Conservation (phyloP, 2,329 filamentous ascomycete genomes). For the Nemania bipapillata region DNA sequence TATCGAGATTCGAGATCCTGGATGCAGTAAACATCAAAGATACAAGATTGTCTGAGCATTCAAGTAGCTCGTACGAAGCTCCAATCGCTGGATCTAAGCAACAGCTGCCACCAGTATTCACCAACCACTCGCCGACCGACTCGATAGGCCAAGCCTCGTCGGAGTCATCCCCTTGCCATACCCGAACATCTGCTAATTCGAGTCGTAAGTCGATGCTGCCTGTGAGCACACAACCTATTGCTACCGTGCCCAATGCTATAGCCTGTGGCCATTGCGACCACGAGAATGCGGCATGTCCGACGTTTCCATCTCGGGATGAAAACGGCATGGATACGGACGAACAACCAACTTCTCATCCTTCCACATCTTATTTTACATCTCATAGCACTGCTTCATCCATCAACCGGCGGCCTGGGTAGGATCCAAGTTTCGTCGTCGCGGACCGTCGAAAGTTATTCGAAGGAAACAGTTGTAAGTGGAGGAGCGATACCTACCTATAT, state of each 20-base stretch:
- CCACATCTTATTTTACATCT: slow-evolving; percentile 6
- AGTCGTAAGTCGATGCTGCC: slow-evolving; percentile 30
- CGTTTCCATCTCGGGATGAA: neutral
- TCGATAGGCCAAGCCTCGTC: slow-evolving; percentile 15
- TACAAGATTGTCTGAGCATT: slow-evolving; percentile 7
- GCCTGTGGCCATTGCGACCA: neutral
- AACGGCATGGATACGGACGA: slow-evolving; percentile 17
- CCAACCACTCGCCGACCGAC: slow-evolving; percentile 18
- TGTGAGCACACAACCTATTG: slow-evolving; percentile 21
- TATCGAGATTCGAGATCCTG: slow-evolving; percentile 53
- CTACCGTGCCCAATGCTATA: slow-evolving; percentile 3
- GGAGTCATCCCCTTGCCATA: slow-evolving; percentile 35
- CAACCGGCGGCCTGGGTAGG: slow-evolving; percentile 42
- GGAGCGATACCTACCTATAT: neutral
- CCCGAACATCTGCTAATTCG: slow-evolving; percentile 16
- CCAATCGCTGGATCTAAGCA: slow-evolving; percentile 17
- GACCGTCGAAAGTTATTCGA: slow-evolving; percentile 53
- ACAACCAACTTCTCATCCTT: slow-evolving; percentile 9
- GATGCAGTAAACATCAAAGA: slow-evolving; percentile 45
- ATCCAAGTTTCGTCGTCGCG: slow-evolving; percentile 46
- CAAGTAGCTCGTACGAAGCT: slow-evolving; percentile 10
- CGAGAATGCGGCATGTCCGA: neutral
- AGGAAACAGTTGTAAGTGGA: slow-evolving; percentile 44
- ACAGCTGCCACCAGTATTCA: neutral
- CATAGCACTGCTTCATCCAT: slow-evolving; percentile 32